phyloP scores from a whole-genome alignment of 2,329 filamentous ascomycete genomes.

The Microcera coccophila region DNA sequence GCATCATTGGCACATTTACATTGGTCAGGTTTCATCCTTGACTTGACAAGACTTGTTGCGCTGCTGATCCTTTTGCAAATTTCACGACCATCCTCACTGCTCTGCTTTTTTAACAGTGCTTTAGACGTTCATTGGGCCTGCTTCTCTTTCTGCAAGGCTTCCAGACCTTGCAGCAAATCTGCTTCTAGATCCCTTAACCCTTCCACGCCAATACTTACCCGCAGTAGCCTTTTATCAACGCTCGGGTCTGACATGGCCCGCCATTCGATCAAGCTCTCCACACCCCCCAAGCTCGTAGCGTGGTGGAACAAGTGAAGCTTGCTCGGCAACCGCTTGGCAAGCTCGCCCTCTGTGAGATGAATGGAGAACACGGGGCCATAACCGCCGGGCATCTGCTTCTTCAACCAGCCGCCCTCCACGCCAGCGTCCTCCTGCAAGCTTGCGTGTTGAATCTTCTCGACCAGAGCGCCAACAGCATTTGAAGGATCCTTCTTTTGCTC shows the following conservation, averaged over 20 bases:
- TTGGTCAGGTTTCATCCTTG: too few species aligned
- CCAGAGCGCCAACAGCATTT: slow-evolving; percentile 46
- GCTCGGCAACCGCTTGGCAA: slow-evolving; percentile 69
- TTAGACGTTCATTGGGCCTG: neutral
- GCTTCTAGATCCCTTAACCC: slow-evolving; percentile 75
- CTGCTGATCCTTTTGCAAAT: too few species aligned
- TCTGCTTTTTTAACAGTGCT: too few species aligned
- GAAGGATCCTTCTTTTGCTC: slow-evolving; percentile 39
- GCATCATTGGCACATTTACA: too few species aligned
- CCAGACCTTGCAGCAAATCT: slow-evolving; percentile 68
- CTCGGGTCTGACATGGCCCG: slow-evolving; percentile 76
- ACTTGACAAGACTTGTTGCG: too few species aligned
- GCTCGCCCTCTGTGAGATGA: slow-evolving; percentile 54
- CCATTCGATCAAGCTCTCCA: slow-evolving; percentile 97
- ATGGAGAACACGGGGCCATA: slow-evolving; percentile 87
- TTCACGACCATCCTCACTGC: too few species aligned
- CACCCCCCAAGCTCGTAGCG: slow-evolving; percentile 87
- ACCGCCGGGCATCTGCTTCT: slow-evolving; percentile 84
- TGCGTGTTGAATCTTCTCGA: slow-evolving; percentile 68
- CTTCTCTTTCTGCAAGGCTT: slow-evolving; percentile 40
- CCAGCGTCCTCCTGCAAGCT: slow-evolving; percentile 65
- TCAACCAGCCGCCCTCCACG: slow-evolving; percentile 66
- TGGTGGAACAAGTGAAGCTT: slow-evolving; percentile 84
- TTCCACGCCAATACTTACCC: slow-evolving; percentile 86
- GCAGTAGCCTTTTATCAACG: slow-evolving; percentile 68